Base-by-base conservation (phyloP, 2,329 filamentous ascomycete species). In the Coniochaeta prunicola region DNA sequence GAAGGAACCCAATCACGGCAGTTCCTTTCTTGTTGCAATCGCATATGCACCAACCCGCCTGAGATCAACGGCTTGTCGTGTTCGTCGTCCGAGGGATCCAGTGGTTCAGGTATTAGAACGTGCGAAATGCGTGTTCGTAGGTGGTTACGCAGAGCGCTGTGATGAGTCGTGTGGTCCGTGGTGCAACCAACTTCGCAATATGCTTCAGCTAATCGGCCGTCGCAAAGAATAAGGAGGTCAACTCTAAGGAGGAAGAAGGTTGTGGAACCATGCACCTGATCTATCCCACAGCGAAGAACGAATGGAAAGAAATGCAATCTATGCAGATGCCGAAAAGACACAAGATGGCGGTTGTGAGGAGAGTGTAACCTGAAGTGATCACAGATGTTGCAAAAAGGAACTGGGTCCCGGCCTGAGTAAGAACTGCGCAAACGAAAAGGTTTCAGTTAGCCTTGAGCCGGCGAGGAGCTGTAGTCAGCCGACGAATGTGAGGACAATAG, bases 211-310 rank as follows among this genome's bases (percentile, higher is more conserved):
- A 42, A 33, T 33, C 56, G 55, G 58, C 60, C 60, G 53, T 59
- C 61, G 62, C 61, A 64, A 64, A 62, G 53, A 56, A 59, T 42
- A 36, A 53, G 50, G 48, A 57, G 53, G 7, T 62, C 62, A 61
- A 64, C 55, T 62, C 48, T 59, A 64, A 64, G 62, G 50, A 15
- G 50, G 33, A 56, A 40, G 17, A 64, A 64, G 59, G 65, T 62
- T 58, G 66, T 67, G 64, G 59, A 67, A 67, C 64, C 60, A 65
- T 65, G 62, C 53, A 60, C 56, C 61, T 64, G 64, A 63, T 60
- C 62, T 64, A 62, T 61, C 59, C 66, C 63, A 65, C 60, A 62
- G 66, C 59, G 66, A 66, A 59, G 61, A 64, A 61, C 58, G 42
- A 61, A 65, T 57, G 59, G 60, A 59, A 33, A 62, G 54, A 60